These are phyloP conservation scores for Streptanthus diversifolius DNA, from an alignment of 345 rosid genomes.

Conservation along the genomic window DNA sequence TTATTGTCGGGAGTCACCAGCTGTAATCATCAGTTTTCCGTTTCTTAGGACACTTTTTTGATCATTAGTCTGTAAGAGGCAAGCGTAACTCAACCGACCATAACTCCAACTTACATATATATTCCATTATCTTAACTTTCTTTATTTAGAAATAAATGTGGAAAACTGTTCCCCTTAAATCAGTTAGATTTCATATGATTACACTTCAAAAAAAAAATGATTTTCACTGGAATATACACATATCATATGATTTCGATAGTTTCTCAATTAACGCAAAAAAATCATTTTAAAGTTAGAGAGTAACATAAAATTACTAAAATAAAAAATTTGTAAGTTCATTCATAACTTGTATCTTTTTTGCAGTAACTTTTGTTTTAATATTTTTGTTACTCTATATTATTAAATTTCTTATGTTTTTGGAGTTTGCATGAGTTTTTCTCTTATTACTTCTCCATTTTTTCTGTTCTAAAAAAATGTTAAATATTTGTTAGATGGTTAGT, in stretches of 20 bases:
- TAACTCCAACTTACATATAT: neutral
- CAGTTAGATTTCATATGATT: neutral
- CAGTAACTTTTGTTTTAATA: neutral
- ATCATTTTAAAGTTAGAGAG: neutral
- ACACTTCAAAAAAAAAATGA: neutral
- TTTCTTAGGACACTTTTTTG: no score
- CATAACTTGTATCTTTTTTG: neutral
- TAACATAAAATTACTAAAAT: neutral
- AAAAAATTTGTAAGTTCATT: neutral
- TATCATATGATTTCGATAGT: neutral
- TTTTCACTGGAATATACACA: neutral
- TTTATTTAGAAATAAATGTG: neutral
- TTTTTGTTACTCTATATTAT: neutral
- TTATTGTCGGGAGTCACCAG: no score
- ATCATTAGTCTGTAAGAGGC: neutral
- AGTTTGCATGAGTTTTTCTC: neutral
- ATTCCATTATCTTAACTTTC: neutral
- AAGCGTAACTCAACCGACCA: neutral
- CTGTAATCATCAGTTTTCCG: no score
- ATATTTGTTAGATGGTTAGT: neutral
- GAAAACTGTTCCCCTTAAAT: neutral
- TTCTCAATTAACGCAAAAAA: neutral
- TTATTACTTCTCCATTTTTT: neutral
- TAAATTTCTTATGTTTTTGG: neutral
- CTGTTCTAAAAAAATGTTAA: neutral